Evolutionary conservation across 75 land plant genomes (phyloP).

Genomic region (Picea sitchensis): DNA sequence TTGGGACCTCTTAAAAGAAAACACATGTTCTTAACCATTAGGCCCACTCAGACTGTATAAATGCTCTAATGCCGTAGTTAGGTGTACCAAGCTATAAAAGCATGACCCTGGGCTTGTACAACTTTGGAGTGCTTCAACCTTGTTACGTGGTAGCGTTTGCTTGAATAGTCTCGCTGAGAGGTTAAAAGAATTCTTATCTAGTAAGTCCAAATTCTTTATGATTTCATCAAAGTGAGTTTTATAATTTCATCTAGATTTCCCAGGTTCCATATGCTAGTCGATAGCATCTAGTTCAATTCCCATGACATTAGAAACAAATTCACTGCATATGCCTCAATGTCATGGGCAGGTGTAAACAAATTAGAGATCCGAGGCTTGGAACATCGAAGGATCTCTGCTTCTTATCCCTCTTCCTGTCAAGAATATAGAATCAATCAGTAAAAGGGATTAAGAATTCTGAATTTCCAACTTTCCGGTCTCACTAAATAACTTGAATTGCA

Average conservation of each 20-base stretch:
- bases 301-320: background rate
- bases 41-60: no score
- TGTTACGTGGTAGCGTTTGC: background rate
- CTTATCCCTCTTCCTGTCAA: background rate
- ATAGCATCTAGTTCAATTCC: constrained; percentile 2
- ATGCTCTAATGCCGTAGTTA: background rate
- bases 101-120: background rate
- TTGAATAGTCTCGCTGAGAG: background rate
- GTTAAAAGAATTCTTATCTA: background rate
- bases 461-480: no score
- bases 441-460: background rate
- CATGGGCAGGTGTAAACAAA: background rate
- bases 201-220: background rate
- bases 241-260: background rate
- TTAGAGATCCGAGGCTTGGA: background rate
- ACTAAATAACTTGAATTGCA: no score
- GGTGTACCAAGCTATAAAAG: background rate
- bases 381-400: background rate
- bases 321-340: background rate
- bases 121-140: background rate
- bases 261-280: background rate
- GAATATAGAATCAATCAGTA: background rate
- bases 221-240: background rate
- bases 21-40: no score
- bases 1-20: no score